Evolutionary conservation across 2,329 filamentous ascomycete species (phyloP), one percentile per base, ranked within the genome.

Genomic region (Tetracladium maxilliforme): DNA sequence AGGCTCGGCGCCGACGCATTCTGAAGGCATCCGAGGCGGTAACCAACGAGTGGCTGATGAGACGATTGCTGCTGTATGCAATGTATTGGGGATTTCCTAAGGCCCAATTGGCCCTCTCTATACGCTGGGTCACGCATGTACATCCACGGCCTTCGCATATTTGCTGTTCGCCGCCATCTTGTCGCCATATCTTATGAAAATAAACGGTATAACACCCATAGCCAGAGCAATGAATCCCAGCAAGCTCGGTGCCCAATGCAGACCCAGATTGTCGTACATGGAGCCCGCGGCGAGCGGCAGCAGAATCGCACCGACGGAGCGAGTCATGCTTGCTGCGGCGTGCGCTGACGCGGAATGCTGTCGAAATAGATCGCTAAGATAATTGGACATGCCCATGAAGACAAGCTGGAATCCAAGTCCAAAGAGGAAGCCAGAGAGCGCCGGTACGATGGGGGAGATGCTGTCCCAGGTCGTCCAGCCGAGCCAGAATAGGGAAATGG

Each of bases 401-500:
- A 58, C n/a, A n/a, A n/a, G n/a, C n/a, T n/a, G n/a, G n/a, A n/a
- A n/a, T n/a, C n/a, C n/a, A n/a, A n/a, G n/a, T n/a, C n/a, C n/a
- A n/a, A n/a, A n/a, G n/a, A n/a, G n/a, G n/a, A n/a, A n/a, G n/a
- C n/a, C n/a, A n/a, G n/a, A n/a, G n/a, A n/a, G n/a, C n/a, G n/a
- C n/a, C n/a, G n/a, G n/a, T n/a, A n/a, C n/a, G n/a, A n/a, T n/a
- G n/a, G n/a, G n/a, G n/a, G n/a, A n/a, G n/a, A n/a, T n/a, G n/a
- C n/a, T n/a, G n/a, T n/a, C n/a, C n/a, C n/a, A n/a, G n/a, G n/a
- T n/a, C n/a, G n/a, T 60, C 62, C 64, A 77, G 12, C 67, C 72
- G 10, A 77, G 58, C 66, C 66, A 71, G 43, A 72, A 69, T 27
- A 71, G 47, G 6, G 61, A 58, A 16, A 62, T 28, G 12, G 56